Percentiles rank a stretch among this genome's conserved stretches.
Evolutionary conservation across 768 basidiomycete genomes (phyloP).

Genomic region (Leccinum arenicola): DNA sequence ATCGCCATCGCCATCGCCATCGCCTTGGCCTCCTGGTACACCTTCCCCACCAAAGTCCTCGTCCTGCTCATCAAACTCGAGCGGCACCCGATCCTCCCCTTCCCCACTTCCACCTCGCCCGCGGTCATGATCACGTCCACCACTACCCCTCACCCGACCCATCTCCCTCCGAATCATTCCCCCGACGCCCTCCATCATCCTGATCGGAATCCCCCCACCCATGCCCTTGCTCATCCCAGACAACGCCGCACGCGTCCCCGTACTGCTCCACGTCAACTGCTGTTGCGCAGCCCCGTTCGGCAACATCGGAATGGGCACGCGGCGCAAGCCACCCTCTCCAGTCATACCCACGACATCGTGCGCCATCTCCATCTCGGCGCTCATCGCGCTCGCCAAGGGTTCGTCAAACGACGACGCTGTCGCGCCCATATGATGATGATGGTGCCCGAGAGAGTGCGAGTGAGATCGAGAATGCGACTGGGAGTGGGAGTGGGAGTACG

Average conservation of each 20-base stretch:
- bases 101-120: neutral
- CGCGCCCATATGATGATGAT: constrained; percentile 22
- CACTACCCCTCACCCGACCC: constrained; percentile 13
- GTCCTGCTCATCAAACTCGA: constrained; percentile 69
- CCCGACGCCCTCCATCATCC: constrained; percentile 58
- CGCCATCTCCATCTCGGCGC: constrained; percentile 60
- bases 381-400: constrained; percentile 71
- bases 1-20: neutral
- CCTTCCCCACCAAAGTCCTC: constrained; percentile 47
- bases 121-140: neutral
- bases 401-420: constrained; percentile 63
- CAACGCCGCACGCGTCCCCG: constrained; percentile 14
- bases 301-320: constrained; percentile 60
- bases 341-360: constrained; percentile 30
- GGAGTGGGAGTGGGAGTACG: neutral
- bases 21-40: neutral
- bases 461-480: constrained; percentile 6
- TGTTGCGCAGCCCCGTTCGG: constrained; percentile 59
- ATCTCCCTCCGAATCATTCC: constrained; percentile 55
- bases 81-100: constrained; percentile 28
- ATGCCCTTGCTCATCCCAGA: constrained; percentile 16
- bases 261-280: constrained; percentile 11
- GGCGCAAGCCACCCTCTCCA: constrained; percentile 35
- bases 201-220: constrained; percentile 46
- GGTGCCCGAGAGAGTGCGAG: constrained; percentile 7